A percentile compares a stretch with the other conserved stretches of the same genome.
Conservation (phyloP, 73 alveolate species). For the Tetrahymena thermophila region DNA sequence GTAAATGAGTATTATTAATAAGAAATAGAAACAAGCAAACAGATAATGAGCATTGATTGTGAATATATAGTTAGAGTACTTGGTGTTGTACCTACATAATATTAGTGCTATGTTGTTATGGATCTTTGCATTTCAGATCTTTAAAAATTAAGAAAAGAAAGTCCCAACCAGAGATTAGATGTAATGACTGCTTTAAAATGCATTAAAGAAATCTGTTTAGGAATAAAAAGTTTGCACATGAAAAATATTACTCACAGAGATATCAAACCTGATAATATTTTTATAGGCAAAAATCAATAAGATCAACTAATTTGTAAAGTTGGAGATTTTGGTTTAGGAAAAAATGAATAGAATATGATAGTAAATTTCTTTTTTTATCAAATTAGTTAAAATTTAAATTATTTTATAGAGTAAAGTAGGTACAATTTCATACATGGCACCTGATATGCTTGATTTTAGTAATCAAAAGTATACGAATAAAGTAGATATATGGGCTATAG, state of each 20-base stretch:
- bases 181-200: background rate
- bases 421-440: background rate
- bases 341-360: background rate
- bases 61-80: background rate
- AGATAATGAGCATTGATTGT: background rate
- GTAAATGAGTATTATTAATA: background rate
- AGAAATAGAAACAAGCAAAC: background rate
- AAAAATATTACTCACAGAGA: background rate
- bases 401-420: background rate
- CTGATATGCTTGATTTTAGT: background rate
- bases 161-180: background rate
- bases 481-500: background rate
- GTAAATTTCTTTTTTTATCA: background rate
- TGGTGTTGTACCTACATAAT: background rate
- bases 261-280: background rate
- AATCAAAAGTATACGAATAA: background rate
- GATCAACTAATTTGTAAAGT: background rate
- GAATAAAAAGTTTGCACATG: background rate
- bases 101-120: background rate
- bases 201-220: background rate
- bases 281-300: background rate
- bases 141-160: background rate
- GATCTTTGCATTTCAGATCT: background rate
- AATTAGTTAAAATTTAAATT: background rate
- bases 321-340: background rate